A percentile compares a stretch with the other conserved stretches of the same genome.
phyloP scores from a whole-genome alignment of 768 basidiomycete species.

The Russula abietina region DNA sequence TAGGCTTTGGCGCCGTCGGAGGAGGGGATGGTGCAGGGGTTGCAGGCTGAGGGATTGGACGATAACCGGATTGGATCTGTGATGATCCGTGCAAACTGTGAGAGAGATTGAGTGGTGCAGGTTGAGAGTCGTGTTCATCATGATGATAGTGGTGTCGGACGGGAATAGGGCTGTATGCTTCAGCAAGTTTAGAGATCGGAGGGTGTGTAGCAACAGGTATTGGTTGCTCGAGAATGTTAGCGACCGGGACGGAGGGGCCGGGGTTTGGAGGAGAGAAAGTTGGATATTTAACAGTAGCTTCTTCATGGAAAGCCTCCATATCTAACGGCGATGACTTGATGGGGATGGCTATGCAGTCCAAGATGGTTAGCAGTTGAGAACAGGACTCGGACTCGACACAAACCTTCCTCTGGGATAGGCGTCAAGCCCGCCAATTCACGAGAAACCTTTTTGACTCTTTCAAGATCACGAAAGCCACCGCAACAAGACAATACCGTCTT shows the following conservation, averaged over 20 bases:
- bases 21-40: conserved; percentile 86
- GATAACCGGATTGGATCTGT: conserved; percentile 39
- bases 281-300: conserved; percentile 93
- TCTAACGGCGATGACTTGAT: conserved; percentile 91
- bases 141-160: conserved; percentile 93
- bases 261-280: conserved; percentile 63
- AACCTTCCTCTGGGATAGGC: conserved; percentile 42
- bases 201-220: conserved; percentile 29
- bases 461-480: conserved; percentile 85
- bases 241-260: conserved; percentile 36
- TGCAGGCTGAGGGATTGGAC: conserved; percentile 55
- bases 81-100: conserved; percentile 29
- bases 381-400: conserved; percentile 24
- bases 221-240: conserved; percentile 23
- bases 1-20: conserved; percentile 70
- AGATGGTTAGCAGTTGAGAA: conserved; percentile 1
- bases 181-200: conserved; percentile 64
- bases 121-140: conserved; percentile 54
- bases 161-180: conserved; percentile 90
- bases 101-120: conserved; percentile 37
- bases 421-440: conserved; percentile 81
- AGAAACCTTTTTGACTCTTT: conserved; percentile 74
- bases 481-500: conserved; percentile 88
- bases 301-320: conserved; percentile 81
- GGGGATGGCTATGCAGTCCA: conserved; percentile 40